Base-by-base conservation (phyloP, 768 basidiomycete species). In the Glaciozyma antarctica region DNA sequence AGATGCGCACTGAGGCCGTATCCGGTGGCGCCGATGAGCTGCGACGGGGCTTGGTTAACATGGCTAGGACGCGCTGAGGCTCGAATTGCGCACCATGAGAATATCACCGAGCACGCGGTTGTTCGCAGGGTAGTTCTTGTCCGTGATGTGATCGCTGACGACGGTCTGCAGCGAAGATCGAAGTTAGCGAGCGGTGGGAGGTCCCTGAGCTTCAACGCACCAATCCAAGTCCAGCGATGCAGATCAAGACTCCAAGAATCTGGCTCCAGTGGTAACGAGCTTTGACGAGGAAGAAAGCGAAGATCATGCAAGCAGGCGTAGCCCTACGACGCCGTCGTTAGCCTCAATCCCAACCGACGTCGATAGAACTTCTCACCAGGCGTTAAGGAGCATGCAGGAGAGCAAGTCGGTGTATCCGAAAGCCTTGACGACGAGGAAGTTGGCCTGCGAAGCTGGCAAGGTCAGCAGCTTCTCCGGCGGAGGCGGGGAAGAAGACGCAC, bases 301-400 rank as follows among this genome's bases (percentile, higher is more conserved):
- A 67, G 58, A 72, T 58, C 72, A 74, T 74, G 66, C 72, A 73
- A 17, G 65, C 68, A 1, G 72, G 72, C 21, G 66, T 66, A 17
- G 64, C 65, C 60, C 38, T 53, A 43, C 59, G n/a, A 51, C 56
- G 24, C 63, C 53, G 12, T 66, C 53, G 17, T 56, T 54, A 56
- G 58, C 41, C 24, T 51, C 51, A 26, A 58, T 43, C 26, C 41
- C 47, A 15, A 24, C 54, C 48, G 66, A 55, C 32, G 63, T 28
- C 62, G 64, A 64, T 41, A 65, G 68, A 24, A 68, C 68, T 26
- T 61, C 71, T 4, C 65, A 66, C 68, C 71, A 74, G 5, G 70
- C 64, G 48, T 68, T 61, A 28, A 74, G 70, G 9, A 74, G 57
- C 61, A 70, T 64, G 60, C 73, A 72, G 21, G 62, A 64, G 12